phyloP scores from a whole-genome alignment of 805 yeast genomes.

The Metschnikowia shivogae region DNA sequence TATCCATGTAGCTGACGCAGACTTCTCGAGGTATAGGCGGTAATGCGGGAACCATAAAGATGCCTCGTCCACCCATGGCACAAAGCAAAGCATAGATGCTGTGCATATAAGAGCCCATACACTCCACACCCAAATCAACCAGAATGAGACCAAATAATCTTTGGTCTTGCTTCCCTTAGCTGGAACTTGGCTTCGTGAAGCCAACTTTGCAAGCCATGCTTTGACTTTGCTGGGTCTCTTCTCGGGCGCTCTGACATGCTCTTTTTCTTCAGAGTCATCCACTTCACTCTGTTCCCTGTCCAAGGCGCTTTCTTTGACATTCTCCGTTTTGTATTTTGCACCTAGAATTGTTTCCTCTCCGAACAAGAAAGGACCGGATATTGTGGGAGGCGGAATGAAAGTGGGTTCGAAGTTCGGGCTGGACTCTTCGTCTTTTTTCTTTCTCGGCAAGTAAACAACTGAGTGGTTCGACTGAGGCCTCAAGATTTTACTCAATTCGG shows the following conservation, averaged over 20 bases:
- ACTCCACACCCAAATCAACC: constrained; percentile 8
- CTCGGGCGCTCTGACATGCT: no score
- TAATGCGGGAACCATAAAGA: constrained; percentile 35
- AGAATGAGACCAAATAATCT: not conserved
- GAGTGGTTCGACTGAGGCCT: not conserved
- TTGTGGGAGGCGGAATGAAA: no score
- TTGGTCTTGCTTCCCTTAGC: not conserved
- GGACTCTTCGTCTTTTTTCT: not conserved
- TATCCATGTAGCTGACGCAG: constrained; percentile 32
- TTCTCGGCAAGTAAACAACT: not conserved
- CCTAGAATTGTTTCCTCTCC: no score
- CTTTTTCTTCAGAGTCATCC: no score
- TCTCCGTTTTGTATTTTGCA: no score
- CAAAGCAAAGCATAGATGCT: constrained; percentile 9
- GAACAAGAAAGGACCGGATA: no score
- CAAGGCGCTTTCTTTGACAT: no score
- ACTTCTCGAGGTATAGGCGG: constrained; percentile 34
- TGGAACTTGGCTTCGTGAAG: not conserved
- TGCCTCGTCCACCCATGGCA: constrained; percentile 11
- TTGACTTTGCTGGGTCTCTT: no score
- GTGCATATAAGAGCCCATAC: constrained; percentile 9
- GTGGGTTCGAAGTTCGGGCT: no score
- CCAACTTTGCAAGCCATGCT: not conserved
- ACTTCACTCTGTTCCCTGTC: no score
- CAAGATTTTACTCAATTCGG: not conserved